phyloP scores from a whole-genome alignment of 2,329 filamentous ascomycete species.

The Colletotrichum tamarilloi region DNA sequence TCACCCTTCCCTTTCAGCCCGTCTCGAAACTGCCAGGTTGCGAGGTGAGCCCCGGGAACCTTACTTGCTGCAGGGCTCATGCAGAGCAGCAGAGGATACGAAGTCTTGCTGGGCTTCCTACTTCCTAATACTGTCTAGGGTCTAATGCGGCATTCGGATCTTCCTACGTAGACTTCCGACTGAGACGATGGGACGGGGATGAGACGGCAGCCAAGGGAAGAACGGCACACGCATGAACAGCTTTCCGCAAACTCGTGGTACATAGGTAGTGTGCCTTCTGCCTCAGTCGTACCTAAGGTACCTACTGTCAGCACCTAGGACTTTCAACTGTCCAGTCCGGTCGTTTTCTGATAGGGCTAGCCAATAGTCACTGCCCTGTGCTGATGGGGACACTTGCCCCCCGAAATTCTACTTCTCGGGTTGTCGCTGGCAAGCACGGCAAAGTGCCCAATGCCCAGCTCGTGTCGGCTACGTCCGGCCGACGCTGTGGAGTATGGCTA shows the following conservation, averaged over 20 bases:
- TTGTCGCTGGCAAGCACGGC: background rate
- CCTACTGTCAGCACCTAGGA: background rate
- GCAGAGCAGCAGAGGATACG: background rate
- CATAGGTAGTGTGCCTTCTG: background rate
- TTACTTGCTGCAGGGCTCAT: background rate
- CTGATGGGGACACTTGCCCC: background rate
- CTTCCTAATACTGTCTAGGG: background rate
- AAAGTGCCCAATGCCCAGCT: background rate
- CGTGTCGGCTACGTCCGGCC: background rate
- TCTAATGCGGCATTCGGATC: background rate
- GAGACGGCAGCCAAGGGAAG: slow-evolving; percentile 5
- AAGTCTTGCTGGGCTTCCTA: background rate
- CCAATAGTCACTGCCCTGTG: background rate
- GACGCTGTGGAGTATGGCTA: background rate
- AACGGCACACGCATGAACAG: background rate
- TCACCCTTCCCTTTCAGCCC: slow-evolving; percentile 4
- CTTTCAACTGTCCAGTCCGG: too few relatives aligned
- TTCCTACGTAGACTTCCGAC: background rate
- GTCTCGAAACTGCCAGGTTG: slow-evolving; percentile 13
- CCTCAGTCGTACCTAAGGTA: background rate
- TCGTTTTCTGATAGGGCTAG: background rate
- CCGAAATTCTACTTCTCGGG: too few relatives aligned
- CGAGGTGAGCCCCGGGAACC: background rate
- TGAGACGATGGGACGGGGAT: slow-evolving; percentile 7
- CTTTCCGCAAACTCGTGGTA: background rate